Conservation (phyloP, 2,329 filamentous ascomycete species). For the Simplicillium sp. region DNA sequence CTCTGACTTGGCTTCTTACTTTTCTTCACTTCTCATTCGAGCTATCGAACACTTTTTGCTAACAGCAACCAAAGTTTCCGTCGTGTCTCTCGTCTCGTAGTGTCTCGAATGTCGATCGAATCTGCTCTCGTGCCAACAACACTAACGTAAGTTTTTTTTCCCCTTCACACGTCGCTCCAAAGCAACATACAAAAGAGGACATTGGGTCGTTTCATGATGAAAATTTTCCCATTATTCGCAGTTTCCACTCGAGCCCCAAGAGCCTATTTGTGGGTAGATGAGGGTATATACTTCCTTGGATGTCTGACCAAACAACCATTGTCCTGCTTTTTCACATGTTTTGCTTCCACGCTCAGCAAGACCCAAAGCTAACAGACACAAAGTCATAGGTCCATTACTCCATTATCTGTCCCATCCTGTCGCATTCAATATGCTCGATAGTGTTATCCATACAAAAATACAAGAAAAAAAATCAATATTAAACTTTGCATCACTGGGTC, state of each 20-base stretch:
- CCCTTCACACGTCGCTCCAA: slow-evolving; percentile 9
- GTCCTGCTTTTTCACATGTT: slow-evolving; percentile 7
- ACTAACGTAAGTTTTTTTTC: slow-evolving; percentile 9
- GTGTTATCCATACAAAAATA: slow-evolving; percentile 1
- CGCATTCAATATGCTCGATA: no score
- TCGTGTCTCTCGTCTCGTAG: slow-evolving; percentile 1
- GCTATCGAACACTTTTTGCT: slow-evolving; percentile 4
- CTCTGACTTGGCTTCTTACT: slow-evolving; percentile 46
- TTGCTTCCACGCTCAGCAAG: not conserved
- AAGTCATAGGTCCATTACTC: slow-evolving; percentile 2
- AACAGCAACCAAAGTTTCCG: slow-evolving; percentile 5
- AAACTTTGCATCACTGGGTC: no score
- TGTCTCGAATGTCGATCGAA: not conserved
- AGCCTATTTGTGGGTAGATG: slow-evolving; percentile 62
- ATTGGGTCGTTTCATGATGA: slow-evolving; percentile 47
- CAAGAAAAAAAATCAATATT: no score
- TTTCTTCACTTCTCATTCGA: slow-evolving; percentile 4
- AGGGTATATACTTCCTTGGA: slow-evolving; percentile 66
- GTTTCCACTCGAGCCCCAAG: slow-evolving; percentile 74
- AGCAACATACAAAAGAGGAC: not conserved
- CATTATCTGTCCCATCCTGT: no score
- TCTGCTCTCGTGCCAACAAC: not conserved
- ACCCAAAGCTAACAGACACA: slow-evolving; percentile 14
- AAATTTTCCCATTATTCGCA: slow-evolving; percentile 72
- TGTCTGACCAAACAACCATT: slow-evolving; percentile 47